These are phyloP conservation scores for Capsicum chinense DNA, from an alignment of 257 asterid genomes.

Conservation along the genomic window DNA sequence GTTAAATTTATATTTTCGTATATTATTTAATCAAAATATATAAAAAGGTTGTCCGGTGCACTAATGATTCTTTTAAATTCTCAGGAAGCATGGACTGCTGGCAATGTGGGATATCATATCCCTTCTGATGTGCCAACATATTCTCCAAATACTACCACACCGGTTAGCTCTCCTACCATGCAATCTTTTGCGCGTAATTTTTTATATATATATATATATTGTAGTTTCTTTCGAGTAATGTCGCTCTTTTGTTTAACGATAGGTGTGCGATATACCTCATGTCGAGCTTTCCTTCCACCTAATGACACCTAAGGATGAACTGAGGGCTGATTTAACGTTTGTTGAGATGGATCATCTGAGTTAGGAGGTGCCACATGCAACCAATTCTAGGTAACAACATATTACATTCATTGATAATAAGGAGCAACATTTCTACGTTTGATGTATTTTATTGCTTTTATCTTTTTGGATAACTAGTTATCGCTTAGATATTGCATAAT, in stretches of 20 bases:
- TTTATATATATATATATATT: no score
- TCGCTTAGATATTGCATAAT: no score
- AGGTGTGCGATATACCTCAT: neutral
- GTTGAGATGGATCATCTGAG: neutral
- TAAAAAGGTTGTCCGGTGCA: no score
- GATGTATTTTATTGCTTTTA: neutral
- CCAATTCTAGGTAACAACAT: conserved; percentile 23
- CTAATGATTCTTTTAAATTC: neutral
- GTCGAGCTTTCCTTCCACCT: neutral
- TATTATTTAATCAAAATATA: neutral
- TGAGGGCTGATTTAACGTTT: neutral
- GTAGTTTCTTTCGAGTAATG: neutral
- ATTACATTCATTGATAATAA: neutral
- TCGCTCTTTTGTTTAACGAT: neutral
- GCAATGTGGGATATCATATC: no score
- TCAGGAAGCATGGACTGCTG: neutral
- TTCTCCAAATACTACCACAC: no score
- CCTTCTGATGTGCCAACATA: no score
- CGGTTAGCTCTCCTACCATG: no score
- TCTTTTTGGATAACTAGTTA: neutral
- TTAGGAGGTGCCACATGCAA: conserved; percentile 18
- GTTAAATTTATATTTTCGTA: neutral
- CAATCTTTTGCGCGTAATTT: no score
- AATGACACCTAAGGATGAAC: neutral
- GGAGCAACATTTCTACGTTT: neutral